Evolutionary conservation across 371 early-diverging fungal genomes (phyloP), one percentile per base, ranked within the genome.

Genomic region (Umbelopsis sp.): DNA sequence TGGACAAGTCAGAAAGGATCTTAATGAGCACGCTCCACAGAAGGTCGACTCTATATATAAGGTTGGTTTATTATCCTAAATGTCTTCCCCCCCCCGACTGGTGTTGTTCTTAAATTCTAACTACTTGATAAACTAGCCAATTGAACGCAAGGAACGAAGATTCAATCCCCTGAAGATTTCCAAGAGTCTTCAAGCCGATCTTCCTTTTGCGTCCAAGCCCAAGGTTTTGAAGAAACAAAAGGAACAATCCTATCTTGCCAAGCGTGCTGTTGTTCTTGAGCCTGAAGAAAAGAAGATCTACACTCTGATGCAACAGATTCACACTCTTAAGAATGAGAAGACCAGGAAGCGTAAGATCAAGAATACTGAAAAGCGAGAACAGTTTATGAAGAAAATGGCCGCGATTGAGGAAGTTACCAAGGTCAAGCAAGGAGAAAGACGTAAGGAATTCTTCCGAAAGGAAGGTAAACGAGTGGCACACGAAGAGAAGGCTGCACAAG

Each of bases 131-230:
- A 66, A 37, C 7, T 76, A 91, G 90, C 86, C 89, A 14, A 91
- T 96, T 62, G 94, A 92, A 80, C 89, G 97, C n/a, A 83, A 83
- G 70, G 84, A 80, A 20, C 85, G 97, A 66, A 86, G 91, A 41
- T 96, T 97, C 87, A 96, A 95, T 74, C 84, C 91, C 46, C 87
- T 97, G 69, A 81, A 87, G 67, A 87, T 98, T 20, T 93, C 98
- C 64, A 93, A 92, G 78, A 65, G 87, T 4, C 83, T 99, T 57
- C 92, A 92, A 74, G 83, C 93, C 16, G 85, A 86, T 29, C 81
- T 99, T 69, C 99, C 99, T 29, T 98, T 96, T 80, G 92, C 95
- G 14, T 86, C 91, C 72, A 96, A 94, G 80, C 96, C 96, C 71
- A 97, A 96, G 81, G 52, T 84, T 7, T 65, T 74, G 1, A 78